Base-by-base conservation (phyloP, 352 stramenopile genomes). In the Phytophthora podocarpi region DNA sequence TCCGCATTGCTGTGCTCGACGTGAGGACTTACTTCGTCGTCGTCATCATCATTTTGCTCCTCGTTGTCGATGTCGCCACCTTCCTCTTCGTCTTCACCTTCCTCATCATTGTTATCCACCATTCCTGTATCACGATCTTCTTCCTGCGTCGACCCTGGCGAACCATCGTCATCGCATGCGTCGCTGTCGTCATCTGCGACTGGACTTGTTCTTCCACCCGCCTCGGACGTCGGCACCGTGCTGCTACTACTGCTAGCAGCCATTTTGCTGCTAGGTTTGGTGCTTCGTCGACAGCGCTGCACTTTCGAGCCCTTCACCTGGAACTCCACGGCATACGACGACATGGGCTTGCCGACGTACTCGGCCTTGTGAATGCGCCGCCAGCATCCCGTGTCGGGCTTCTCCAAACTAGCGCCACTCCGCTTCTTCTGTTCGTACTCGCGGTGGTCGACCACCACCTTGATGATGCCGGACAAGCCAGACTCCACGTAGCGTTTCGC, bases 401-500 rank as follows among this genome's bases (percentile, higher is more conserved):
- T 76, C 34, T 71, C 63, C 27, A 69, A 8, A 50, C 46, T n/a
- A 12, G 47, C 7, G 31, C 40, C 45, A 70, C 61, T 78, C 65
- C 53, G 39, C 35, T 85, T 81, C 28, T 78, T 70, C 39, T 59
- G 49, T 48, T 91, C 82, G 30, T 75, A 91, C 54, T 91, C 79
- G 18, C 81, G 80, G 51, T 91, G 67, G 67, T 98, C 90, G 12
- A 98, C 75, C 36, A 96, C 90, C 35, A 98, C 85, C 67, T 95
- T 92, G 36, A 98, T 64, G 35, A 97, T 90, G 13, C 94, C 88
- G 0, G 76, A 55, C 21, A 98, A 68, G 0, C 87, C 90, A 0
- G 77, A 77, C 61, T 97, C 76, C 11, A 98, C 92, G 62, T 96
- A 97, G 9, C 77, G 53, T 63, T 97, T 79, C 6, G 94, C 95